Base-by-base conservation (phyloP, 1,139 yeast genomes). In the Suhomyces wounanorum region DNA sequence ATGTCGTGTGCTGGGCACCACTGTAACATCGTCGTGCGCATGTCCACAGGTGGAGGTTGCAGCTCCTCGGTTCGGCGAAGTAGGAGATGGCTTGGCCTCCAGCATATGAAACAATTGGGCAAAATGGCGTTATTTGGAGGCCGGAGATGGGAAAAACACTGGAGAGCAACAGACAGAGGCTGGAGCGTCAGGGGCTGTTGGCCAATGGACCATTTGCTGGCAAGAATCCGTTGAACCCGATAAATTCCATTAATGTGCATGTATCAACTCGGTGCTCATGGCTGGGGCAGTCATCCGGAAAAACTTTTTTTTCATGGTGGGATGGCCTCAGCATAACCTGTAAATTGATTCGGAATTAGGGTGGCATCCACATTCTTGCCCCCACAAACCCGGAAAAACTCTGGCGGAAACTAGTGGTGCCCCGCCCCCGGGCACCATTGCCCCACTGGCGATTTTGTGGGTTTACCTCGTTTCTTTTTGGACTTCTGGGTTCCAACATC, bases 311-410 rank as follows among this genome's bases (percentile, higher is more conserved):
- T 9, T 28, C 11, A n/a, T 33, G n/a, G 16, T 33, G 23, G 14
- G 14, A 33, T 7, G 25, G 35, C 23, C 23, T 6, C 40, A 18
- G 44, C 25, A n/a, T 21, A 40, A 33, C 48, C 33, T 43, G 50
- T 38, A 40, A 43, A 38, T 3, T 3, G 26, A 30, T 17, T 31
- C 13, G 14, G 36, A 31, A n/a, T 3, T 2, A n/a, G 11, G n/a
- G 18, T 18, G 13, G 28, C 26, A n/a, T 41, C 40, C 40, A 35
- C 45, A 25, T 8, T 21, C 31, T 11, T 18, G 44, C 21, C 41
- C 31, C 51, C 48, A 43, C 51, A 33, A 33, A 48, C 51, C 39
- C 51, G 51, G 51, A 48, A 48, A 44, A 48, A 48, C 47, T 44
- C 16, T 21, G 3, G 14, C 28, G 28, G n/a, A 11, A 11, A 17